Evolutionary conservation across 2,329 filamentous ascomycete species (phyloP), one percentile per base, ranked within the genome.

Genomic region (Colletotrichum gloeosporioides): DNA sequence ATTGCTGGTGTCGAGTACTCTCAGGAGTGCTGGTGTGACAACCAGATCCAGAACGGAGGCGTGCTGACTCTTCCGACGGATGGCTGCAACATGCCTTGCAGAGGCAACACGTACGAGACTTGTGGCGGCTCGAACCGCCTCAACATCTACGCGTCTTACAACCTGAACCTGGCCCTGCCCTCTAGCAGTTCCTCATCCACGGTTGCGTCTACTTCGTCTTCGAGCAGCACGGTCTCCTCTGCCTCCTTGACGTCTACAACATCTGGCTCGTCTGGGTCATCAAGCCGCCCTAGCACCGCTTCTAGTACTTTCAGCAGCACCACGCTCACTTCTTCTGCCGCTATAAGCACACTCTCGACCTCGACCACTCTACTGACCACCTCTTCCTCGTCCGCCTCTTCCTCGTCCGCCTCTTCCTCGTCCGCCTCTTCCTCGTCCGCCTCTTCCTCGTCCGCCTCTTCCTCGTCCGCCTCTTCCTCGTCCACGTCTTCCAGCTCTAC

Each of bases 1-100:
- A 39, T 39, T 39, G 87, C 87, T 65, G 85, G 86, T 15, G 83
- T 84, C n/a, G 83, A 86, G 79, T 86, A 84, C 77, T 81, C 82
- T 66, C 77, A 71, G 36, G 84, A 86, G 74, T 86, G 85, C 80
- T 87, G 84, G 80, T 85, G 83, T 73, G 83, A 18, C 16, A 82
- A 81, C 78, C 79, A 77, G 55, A 77, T 85, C 9, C 78, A 79
- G 27, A 68, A 73, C 7, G 79, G 77, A 70, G 82, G 80, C 76
- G 65, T 73, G 27, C 78, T 79, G n/a, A 65, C 29, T 34, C 31
- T 63, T 32, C 31, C 82, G 15, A 76, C 77, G 10, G 83, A 85
- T 9, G 59, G 34, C 27, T 85, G 83, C 76, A 79, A 78, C 77
- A 83, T 84, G 81, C 61, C 77, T 8, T 85, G 84, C 77, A 77